A percentile compares a stretch with the other conserved stretches of the same genome.
Evolutionary conservation across 306 rosid species (phyloP).

Genomic region (Ormosia semicastrata): DNA sequence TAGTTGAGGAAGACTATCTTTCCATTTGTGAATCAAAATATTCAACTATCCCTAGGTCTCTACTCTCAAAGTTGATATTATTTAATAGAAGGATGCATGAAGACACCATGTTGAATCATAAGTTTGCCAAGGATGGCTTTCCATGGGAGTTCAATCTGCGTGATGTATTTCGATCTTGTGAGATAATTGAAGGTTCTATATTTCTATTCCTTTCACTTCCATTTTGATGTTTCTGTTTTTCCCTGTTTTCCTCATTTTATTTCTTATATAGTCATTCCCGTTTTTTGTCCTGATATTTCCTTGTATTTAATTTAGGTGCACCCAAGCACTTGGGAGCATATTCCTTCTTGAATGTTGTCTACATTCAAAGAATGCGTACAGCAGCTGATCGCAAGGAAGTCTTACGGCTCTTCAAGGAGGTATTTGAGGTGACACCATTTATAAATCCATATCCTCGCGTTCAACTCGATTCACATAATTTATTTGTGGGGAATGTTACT

Average conservation of each 20-base stretch:
- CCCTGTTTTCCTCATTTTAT: not conserved
- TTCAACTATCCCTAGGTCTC: conserved; percentile 50
- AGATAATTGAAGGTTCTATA: conserved; percentile 69
- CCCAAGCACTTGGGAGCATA: conserved; percentile 38
- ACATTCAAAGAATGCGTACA: conserved; percentile 93
- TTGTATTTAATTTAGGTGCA: conserved; percentile 48
- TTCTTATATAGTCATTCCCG: not conserved
- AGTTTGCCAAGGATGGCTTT: conserved; percentile 82
- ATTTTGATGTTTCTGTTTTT: not conserved
- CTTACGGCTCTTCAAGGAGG: conserved; percentile 57
- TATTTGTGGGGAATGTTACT: conserved; percentile 65
- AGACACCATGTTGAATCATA: conserved; percentile 64
- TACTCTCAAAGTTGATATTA: conserved; percentile 60
- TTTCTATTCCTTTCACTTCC: not conserved
- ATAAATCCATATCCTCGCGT: conserved; percentile 82
- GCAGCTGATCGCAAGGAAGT: conserved; percentile 79
- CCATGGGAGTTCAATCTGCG: conserved; percentile 99
- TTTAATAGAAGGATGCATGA: conserved; percentile 82
- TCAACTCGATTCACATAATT: conserved; percentile 43
- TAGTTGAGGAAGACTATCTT: conserved; percentile 73
- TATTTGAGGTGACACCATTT: conserved; percentile 55
- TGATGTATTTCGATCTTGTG: conserved; percentile 88
- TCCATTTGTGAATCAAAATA: conserved; percentile 78
- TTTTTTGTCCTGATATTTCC: conserved; percentile 16
- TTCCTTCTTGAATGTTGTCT: conserved; percentile 76